A percentile compares a stretch with the other conserved stretches of the same genome.
Evolutionary conservation across 306 rosid species (phyloP).

Genomic region (Quercus alba): DNA sequence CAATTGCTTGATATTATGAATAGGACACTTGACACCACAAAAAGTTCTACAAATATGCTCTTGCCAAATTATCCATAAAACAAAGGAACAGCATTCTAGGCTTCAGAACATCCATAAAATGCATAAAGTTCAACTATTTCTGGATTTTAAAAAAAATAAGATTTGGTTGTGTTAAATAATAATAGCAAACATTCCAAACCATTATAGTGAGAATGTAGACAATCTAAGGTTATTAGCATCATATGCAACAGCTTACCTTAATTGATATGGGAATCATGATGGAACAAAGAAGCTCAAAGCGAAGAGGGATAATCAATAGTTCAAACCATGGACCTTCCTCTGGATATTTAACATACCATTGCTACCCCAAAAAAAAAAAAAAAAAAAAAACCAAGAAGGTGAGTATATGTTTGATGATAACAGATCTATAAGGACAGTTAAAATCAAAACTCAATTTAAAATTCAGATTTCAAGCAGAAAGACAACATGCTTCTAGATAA

Average conservation of each 20-base stretch:
- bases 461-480: background rate
- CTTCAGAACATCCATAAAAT: too few relatives aligned
- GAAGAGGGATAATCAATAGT: slow-evolving; percentile 88
- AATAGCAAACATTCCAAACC: slow-evolving; percentile 13
- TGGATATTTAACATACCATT: slow-evolving; percentile 93
- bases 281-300: slow-evolving; percentile 97
- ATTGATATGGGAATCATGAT: slow-evolving; percentile 99
- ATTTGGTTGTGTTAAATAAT: background rate
- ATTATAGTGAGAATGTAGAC: slow-evolving; percentile 9
- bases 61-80: too few relatives aligned
- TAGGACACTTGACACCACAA: too few relatives aligned
- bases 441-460: slow-evolving; percentile 1
- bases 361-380: slow-evolving; percentile 39
- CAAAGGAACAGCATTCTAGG: too few relatives aligned
- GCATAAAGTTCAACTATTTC: too few relatives aligned
- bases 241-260: slow-evolving; percentile 57
- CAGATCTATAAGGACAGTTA: slow-evolving; percentile 14
- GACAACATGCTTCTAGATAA: background rate
- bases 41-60: too few relatives aligned
- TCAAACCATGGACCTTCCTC: slow-evolving; percentile 95
- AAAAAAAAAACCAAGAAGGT: background rate
- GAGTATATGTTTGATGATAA: slow-evolving; percentile 20
- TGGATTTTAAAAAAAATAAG: background rate
- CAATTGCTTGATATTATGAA: too few relatives aligned
- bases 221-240: slow-evolving; percentile 1